Evolutionary conservation across 2,329 filamentous ascomycete genomes (phyloP).

Genomic region (Colletotrichum sp.): DNA sequence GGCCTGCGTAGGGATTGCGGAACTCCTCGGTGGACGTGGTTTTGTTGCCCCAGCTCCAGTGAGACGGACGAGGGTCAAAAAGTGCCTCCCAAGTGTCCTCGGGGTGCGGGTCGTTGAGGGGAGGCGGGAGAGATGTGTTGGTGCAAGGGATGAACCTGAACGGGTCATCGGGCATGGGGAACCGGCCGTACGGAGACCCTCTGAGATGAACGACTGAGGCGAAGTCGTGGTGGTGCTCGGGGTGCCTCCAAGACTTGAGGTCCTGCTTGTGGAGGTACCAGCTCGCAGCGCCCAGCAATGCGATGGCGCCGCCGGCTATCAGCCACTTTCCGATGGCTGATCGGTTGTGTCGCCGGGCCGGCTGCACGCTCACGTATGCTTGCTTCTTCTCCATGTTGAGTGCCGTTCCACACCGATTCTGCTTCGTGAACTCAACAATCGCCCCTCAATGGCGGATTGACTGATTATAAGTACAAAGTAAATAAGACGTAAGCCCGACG

Average conservation of each 20-base stretch:
- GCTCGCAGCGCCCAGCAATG: not conserved
- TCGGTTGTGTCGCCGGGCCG: not conserved
- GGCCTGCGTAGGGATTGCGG: constrained; percentile 37
- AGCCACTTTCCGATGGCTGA: not conserved
- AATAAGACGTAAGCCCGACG: not conserved
- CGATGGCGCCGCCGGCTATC: not conserved
- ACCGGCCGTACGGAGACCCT: constrained; percentile 31
- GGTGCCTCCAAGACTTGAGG: not conserved
- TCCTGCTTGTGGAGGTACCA: not conserved
- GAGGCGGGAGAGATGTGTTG: constrained; percentile 40
- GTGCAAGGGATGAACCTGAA: constrained; percentile 56
- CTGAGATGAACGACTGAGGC: not conserved
- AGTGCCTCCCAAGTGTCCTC: constrained; percentile 42
- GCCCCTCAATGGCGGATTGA: not conserved
- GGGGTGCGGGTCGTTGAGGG: constrained; percentile 42
- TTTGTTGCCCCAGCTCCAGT: constrained; percentile 51
- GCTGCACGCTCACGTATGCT: not conserved
- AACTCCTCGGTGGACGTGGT: not conserved
- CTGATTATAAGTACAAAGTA: not conserved
- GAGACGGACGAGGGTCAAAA: constrained; percentile 47
- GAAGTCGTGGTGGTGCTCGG: not conserved
- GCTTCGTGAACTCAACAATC: not conserved
- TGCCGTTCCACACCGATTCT: not conserved
- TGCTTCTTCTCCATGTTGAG: not conserved
- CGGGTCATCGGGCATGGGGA: constrained; percentile 46